A percentile compares a stretch with the other conserved stretches of the same genome.
phyloP scores from a whole-genome alignment of 257 asterid species.

The Orobanche coerulescens region DNA sequence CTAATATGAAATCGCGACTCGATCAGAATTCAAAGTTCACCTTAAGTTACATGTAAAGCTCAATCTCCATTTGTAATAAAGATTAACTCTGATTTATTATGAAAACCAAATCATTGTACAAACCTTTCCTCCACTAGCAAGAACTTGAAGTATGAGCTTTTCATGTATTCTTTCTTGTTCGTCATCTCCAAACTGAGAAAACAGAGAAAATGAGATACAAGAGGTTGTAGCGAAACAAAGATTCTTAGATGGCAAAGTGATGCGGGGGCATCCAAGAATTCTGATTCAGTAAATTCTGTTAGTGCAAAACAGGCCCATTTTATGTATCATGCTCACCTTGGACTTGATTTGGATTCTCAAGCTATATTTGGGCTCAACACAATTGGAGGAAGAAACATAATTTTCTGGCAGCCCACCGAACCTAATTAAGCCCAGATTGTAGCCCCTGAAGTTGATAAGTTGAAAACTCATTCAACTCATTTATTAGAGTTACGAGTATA shows the following conservation, averaged over 20 bases:
- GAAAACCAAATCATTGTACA: slow-evolving; percentile 26
- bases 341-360: too few relatives aligned
- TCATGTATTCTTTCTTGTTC: slow-evolving; percentile 46
- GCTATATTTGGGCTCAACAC: too few relatives aligned
- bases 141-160: slow-evolving; percentile 64
- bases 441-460: too few relatives aligned
- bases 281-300: too few relatives aligned
- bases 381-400: too few relatives aligned
- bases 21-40: neutral
- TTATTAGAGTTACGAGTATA: too few relatives aligned
- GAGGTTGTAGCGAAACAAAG: neutral
- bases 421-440: too few relatives aligned
- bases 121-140: slow-evolving; percentile 99
- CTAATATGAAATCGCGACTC: slow-evolving; percentile 8
- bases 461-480: too few relatives aligned
- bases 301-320: too few relatives aligned
- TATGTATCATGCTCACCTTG: too few relatives aligned
- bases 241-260: slow-evolving; percentile 9
- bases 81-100: neutral
- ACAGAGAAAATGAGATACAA: slow-evolving; percentile 11
- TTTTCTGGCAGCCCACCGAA: too few relatives aligned
- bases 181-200: slow-evolving; percentile 59
- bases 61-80: slow-evolving; percentile 10
- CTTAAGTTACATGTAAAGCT: slow-evolving; percentile 6
- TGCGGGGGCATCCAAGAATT: too few relatives aligned